Evolutionary conservation across 129 eudicot genomes (phyloP), one percentile per base, ranked within the genome.

Genomic region (Oenanthe sinensis): DNA sequence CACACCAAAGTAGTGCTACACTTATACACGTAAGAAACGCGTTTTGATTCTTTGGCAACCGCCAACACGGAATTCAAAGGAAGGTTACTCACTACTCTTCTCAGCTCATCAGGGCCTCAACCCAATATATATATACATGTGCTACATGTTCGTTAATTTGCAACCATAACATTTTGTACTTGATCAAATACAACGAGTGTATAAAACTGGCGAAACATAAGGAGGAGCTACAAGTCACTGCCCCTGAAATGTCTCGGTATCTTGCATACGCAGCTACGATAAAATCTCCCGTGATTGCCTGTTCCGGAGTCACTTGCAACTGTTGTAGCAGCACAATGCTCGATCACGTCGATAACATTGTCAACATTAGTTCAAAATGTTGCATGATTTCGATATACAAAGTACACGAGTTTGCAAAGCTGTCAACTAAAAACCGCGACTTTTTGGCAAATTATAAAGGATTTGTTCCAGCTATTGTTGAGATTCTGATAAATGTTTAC

Each of bases 371-470:
- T 55, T 55, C 65, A 2, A 0, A 22, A 55, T 0, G 2, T 55
- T 55, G 13, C 30, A 55, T 2, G 65, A 2, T 20, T 52, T 85
- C 87, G 17, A 60, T 89, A 15, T 58, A 46, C 10, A 82, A 83
- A 36, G 69, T 87, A 17, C 68, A 76, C 62, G 58, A 60, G 36
- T 89, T 87, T 37, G 79, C 85, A 4, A 83, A 49, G 28, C 52
- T 60, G 5, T 89, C 95, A 0, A 77, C 48, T 17, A 91, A 89
- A 70, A 89, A 86, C 28, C 50, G 90, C 77, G 87, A 82, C 30
- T 78, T 86, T 22, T 48, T 91, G 2, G 87, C 85, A 22, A 80
- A 44, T 17, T 19, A 86, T 71, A 60, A 76, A 11, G 86, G 91
- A 78, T 76, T 87, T n/a, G 80, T 91, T 48, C 79, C 78, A 78